Conservation (phyloP, 2,329 filamentous ascomycete genomes). For the Grosmannia penicillata region DNA sequence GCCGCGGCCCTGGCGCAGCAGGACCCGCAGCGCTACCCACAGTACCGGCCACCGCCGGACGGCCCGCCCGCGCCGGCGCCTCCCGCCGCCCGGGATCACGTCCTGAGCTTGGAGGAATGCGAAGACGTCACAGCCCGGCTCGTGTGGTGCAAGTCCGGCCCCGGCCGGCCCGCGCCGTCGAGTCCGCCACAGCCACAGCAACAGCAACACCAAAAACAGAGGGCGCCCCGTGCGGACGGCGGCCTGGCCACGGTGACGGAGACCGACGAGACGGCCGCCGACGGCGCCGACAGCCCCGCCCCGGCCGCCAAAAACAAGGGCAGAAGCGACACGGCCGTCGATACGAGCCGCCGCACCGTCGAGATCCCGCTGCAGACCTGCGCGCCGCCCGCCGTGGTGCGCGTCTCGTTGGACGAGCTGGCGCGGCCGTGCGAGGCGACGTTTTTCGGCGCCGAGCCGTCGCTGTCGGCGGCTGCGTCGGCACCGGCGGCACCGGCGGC, state of each 20-base stretch:
- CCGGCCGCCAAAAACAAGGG: neutral
- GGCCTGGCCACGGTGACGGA: constrained; percentile 39
- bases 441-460: constrained; percentile 50
- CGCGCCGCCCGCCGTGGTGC: constrained; percentile 36
- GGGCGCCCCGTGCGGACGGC: constrained; percentile 12
- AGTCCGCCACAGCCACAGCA: neutral
- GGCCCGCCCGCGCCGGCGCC: constrained; percentile 12
- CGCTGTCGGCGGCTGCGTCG: neutral
- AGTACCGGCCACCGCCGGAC: constrained; percentile 8
- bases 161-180: constrained; percentile 5
- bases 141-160: constrained; percentile 54
- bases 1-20: constrained; percentile 19
- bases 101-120: constrained; percentile 60
- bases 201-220: neutral
- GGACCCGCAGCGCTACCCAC: constrained; percentile 13
- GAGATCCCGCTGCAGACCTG: constrained; percentile 31
- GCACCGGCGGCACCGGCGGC: neutral
- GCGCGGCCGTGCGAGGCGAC: constrained; percentile 60
- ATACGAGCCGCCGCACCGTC: constrained; percentile 15
- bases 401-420: constrained; percentile 54
- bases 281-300: too few relatives aligned
- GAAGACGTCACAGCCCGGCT: constrained; percentile 65
- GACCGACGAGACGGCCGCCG: constrained; percentile 32
- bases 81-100: constrained; percentile 13
- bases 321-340: neutral